phyloP scores from a whole-genome alignment of 2,329 filamentous ascomycete genomes.

The Colletotrichum costaricense region DNA sequence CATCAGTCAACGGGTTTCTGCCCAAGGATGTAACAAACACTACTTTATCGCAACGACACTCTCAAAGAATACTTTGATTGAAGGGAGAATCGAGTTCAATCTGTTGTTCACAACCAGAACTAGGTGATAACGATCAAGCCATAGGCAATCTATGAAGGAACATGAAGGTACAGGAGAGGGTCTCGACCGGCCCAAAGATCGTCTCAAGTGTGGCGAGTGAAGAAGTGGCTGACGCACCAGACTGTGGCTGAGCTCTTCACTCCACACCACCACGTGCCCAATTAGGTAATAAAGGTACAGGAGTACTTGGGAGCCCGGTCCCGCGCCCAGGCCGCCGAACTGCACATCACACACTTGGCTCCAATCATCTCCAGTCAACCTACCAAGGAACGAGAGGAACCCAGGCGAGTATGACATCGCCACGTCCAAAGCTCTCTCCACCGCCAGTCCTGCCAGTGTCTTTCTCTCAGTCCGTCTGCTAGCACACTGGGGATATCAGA shows the following conservation, averaged over 20 bases:
- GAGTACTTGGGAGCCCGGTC: background rate
- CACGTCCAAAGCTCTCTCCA: background rate
- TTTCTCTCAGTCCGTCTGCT: background rate
- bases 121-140: background rate
- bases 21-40: too few species aligned
- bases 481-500: background rate
- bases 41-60: too few species aligned
- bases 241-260: constrained; percentile 16
- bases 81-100: too few species aligned
- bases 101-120: background rate
- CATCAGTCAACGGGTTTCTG: too few species aligned
- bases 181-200: background rate
- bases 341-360: constrained; percentile 6
- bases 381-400: background rate
- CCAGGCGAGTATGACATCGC: background rate
- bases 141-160: background rate
- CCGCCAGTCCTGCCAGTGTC: background rate
- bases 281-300: background rate
- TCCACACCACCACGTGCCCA: too few species aligned
- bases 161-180: background rate
- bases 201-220: constrained; percentile 23
- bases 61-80: too few species aligned
- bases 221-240: background rate
- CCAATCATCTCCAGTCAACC: background rate
- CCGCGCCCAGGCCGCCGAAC: background rate